Base-by-base conservation (phyloP, 345 rosid genomes). In the Camelina laxa region DNA sequence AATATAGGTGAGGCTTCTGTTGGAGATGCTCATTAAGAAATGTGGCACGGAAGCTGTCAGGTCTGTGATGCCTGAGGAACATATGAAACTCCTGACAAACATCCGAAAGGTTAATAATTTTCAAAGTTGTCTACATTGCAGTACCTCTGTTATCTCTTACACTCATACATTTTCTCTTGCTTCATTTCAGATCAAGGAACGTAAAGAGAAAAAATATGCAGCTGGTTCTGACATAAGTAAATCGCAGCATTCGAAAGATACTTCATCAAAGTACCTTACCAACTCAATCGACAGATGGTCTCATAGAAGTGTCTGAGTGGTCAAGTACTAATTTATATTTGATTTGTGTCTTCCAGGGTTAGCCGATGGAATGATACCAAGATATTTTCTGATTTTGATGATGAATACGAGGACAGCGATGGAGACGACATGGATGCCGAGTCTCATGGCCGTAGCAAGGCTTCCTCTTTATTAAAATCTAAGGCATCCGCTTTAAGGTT, bases 51-150 rank as follows among this genome's bases (percentile, higher is more conserved):
- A 87, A 63, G 98, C 98, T 79, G 98, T 95, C 38, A 90, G 89
- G 85, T 88, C 93, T 22, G 98, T 95, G 73, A 92, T 95, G 97
- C 98, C 98, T 60, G 91, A 87, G 80, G 96, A 91, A 76, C 98
- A 94, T 83, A 90, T 86, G 93, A 94, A 88, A 79, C 96, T 92
- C 66, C 90, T 95, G 27, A 85, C 89, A n/a, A 92, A 95, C 80
- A 88, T 95, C 61, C 85, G 98, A 72, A 95, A 95, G 97, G 99
- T 95, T 64, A 21, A 72, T 33, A 14, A n/a, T 27, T 47, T 70
- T 49, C 30, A 69, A 64, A 56, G 56, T 20, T 65, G 4, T 55
- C 1, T 67, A 61, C 20, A 53, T 45, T 74, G 59, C 48, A 59
- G 47, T 17, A 22, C 64, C 45, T 69, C 12, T 36, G 30, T 33